These are phyloP conservation scores for Acanthamoeba rhysodes DNA, from an alignment of 208 protist species.

Conservation along the genomic window DNA sequence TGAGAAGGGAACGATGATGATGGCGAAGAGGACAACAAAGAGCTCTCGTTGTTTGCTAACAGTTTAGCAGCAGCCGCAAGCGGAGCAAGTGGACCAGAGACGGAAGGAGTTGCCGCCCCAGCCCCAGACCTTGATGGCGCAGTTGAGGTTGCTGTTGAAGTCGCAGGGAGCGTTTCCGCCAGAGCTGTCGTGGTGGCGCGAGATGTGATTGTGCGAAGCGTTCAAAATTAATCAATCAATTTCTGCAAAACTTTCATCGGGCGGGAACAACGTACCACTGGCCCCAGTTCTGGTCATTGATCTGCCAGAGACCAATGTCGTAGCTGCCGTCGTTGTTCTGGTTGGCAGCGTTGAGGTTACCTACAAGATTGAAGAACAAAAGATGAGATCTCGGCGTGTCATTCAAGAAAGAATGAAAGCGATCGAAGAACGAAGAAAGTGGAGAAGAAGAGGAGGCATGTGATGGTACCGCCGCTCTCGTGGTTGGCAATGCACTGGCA, in stretches of 20 bases:
- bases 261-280: constrained; percentile 3
- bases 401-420: not conserved
- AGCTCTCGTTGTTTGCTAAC: not conserved
- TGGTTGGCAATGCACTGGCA: constrained; percentile 77
- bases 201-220: not conserved
- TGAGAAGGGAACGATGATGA: not conserved
- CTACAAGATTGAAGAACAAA: not conserved
- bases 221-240: not conserved
- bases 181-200: not conserved
- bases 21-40: not conserved
- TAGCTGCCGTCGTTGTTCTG: constrained; percentile 75
- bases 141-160: constrained; percentile 74
- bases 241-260: not conserved
- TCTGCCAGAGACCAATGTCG: constrained; percentile 80
- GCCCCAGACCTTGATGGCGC: constrained; percentile 75
- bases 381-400: not conserved
- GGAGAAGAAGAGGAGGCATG: no score
- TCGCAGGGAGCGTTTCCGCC: constrained; percentile 36
- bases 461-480: constrained; percentile 1
- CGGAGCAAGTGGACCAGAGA: constrained; percentile 33
- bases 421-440: not conserved
- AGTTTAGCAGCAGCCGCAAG: constrained; percentile 44
- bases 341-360: constrained; percentile 57
- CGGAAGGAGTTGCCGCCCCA: constrained; percentile 75
- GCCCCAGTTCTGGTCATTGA: constrained; percentile 76